Base-by-base conservation (phyloP, 768 basidiomycete species). In the Tubosaeta brunneosetosa region DNA sequence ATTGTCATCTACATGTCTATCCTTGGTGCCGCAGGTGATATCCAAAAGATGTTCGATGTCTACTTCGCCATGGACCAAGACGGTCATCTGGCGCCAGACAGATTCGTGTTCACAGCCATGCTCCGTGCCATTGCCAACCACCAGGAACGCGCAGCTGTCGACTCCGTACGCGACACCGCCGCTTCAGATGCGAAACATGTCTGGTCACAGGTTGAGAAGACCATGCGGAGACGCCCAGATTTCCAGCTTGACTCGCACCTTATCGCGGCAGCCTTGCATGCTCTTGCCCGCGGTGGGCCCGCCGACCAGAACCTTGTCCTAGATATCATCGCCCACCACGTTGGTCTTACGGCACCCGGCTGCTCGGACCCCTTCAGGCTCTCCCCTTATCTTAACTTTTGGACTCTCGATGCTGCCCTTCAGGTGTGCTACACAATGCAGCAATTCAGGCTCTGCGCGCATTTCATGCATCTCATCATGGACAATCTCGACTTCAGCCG, bases 31-130 rank as follows among this genome's bases (percentile, higher is more conserved):
- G 77, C 80, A 7, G 77, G 78, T 13, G 68, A 77, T 10, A 78
- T 84, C 52, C 82, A 88, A 56, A 79, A 79, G 51, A 77, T 90
- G 14, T 88, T 89, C 57, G 87, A 91, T 54, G 80, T 91, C 45
- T 91, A 83, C 69, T 80, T 87, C 56, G 74, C 75, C 13, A 68
- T 92, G 65, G 82, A 84, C 50, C 61, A 75, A n/a, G 75, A 80
- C 3, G 88, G 87, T 8, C 79, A 78, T 3, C 62, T 83, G n/a
- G 73, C 81, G 0, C 81, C 89, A 4, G 74, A 84, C 57, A 74
- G 75, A 47, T 74, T 76, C 56, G 72, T 87, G 22, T 91, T 80
- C 66, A 80, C 85, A 8, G 78, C 80, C 44, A 79, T 92, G 71
- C 79, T 93, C 61, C 74, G 75, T 41, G 79, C 80, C 44, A 63